These are phyloP conservation scores for Blastobotrys terrestris DNA, from an alignment of 805 yeast species.

Conservation along the genomic window DNA sequence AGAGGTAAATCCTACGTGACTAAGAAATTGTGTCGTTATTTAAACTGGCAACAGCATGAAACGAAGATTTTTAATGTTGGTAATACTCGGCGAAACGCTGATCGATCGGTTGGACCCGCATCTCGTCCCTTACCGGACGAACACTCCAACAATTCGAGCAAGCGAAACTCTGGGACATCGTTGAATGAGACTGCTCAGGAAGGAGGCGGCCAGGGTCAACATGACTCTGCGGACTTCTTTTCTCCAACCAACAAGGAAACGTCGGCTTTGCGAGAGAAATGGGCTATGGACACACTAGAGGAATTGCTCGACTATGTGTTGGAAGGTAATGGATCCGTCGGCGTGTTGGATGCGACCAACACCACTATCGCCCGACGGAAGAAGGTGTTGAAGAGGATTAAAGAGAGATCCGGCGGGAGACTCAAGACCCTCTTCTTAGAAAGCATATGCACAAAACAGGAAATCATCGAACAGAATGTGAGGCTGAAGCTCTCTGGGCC, in stretches of 20 bases:
- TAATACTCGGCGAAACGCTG: slow-evolving; percentile 77
- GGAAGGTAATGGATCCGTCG: slow-evolving; percentile 82
- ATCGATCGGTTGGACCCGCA: slow-evolving; percentile 60
- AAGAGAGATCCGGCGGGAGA: slow-evolving; percentile 36
- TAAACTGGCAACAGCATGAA: slow-evolving; percentile 92
- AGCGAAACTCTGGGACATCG: not conserved
- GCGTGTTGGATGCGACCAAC: slow-evolving; percentile 90
- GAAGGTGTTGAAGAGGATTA: slow-evolving; percentile 42
- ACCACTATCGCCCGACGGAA: slow-evolving; percentile 68
- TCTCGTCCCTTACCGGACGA: slow-evolving; percentile 52
- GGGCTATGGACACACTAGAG: slow-evolving; percentile 91
- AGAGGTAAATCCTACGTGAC: slow-evolving; percentile 92
- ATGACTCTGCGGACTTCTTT: slow-evolving; percentile 67
- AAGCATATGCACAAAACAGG: slow-evolving; percentile 76
- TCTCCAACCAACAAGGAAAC: slow-evolving; percentile 68
- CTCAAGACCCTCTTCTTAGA: slow-evolving; percentile 80
- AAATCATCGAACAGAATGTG: slow-evolving; percentile 75
- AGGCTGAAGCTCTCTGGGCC: slow-evolving; percentile 87
- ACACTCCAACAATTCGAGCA: not conserved
- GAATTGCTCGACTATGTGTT: slow-evolving; percentile 74
- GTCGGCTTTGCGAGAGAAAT: slow-evolving; percentile 68
- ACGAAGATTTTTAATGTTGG: slow-evolving; percentile 93
- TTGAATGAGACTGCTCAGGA: not conserved
- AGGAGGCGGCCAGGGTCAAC: slow-evolving; percentile 1
- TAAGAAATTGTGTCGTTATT: slow-evolving; percentile 79